phyloP scores from a whole-genome alignment of 2,329 filamentous ascomycete species.

The Byssothecium circinans region DNA sequence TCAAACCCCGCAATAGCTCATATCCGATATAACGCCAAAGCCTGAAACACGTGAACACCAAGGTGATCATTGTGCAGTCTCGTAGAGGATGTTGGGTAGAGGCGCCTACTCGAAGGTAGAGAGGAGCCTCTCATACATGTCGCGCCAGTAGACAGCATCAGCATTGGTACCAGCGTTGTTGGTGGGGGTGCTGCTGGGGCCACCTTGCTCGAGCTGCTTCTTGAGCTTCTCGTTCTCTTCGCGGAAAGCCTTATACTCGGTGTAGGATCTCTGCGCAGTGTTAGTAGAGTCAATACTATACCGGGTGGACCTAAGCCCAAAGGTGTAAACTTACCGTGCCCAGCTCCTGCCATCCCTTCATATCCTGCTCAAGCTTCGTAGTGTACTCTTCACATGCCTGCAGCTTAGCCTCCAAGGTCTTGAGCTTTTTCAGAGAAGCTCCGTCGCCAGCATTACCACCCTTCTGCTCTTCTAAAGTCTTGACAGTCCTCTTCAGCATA shows the following conservation, averaged over 20 bases:
- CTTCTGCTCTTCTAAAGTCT: too few relatives aligned
- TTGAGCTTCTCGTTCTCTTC: slow-evolving; percentile 22
- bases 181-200: neutral
- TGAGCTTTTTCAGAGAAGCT: neutral
- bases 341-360: neutral
- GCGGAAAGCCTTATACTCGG: slow-evolving; percentile 27
- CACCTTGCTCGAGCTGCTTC: slow-evolving; percentile 22
- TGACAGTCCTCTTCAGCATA: slow-evolving; percentile 1
- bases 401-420: neutral
- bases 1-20: too few relatives aligned
- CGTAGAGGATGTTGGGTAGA: too few relatives aligned
- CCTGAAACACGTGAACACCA: neutral
- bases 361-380: neutral
- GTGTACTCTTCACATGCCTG: neutral
- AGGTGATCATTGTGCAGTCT: too few relatives aligned
- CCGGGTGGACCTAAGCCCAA: neutral
- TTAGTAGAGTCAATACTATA: neutral
- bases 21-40: neutral
- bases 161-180: neutral
- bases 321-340: neutral
- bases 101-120: slow-evolving; percentile 9
- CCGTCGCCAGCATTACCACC: too few relatives aligned
- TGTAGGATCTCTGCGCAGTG: slow-evolving; percentile 24
- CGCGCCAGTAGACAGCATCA: slow-evolving; percentile 27
- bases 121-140: slow-evolving; percentile 28